These are phyloP conservation scores for Xerocomellus amylosporus DNA, from an alignment of 768 basidiomycete species.

Conservation along the genomic window DNA sequence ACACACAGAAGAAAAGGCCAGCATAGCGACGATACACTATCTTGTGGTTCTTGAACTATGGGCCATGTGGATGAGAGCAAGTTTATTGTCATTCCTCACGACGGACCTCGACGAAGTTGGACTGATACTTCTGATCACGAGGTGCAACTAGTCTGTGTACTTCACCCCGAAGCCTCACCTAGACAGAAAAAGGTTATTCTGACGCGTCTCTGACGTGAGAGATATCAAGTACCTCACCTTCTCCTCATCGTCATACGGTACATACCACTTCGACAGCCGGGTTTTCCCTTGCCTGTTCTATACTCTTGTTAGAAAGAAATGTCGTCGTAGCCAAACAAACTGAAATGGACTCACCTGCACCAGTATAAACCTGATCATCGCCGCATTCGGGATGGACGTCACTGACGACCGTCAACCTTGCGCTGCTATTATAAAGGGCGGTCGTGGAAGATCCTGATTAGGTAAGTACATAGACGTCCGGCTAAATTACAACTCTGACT, in stretches of 20 bases:
- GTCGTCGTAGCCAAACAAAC: neutral
- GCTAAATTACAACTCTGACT: neutral
- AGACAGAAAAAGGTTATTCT: slow-evolving; percentile 1
- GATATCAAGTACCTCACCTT: slow-evolving; percentile 55
- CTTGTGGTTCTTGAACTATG: slow-evolving; percentile 95
- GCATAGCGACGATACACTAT: slow-evolving; percentile 96
- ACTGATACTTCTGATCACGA: slow-evolving; percentile 97
- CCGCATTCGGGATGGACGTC: slow-evolving; percentile 16
- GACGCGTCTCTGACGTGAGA: neutral
- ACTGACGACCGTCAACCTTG: neutral
- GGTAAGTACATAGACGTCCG: slow-evolving; percentile 1
- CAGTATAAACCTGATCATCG: slow-evolving; percentile 96
- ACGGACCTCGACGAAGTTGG: slow-evolving; percentile 96
- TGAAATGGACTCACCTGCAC: slow-evolving; percentile 65
- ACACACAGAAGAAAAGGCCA: slow-evolving; percentile 96
- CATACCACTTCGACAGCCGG: slow-evolving; percentile 96
- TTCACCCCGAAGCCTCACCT: slow-evolving; percentile 94
- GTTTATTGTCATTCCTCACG: neutral
- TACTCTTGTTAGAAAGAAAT: neutral
- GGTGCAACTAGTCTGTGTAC: slow-evolving; percentile 96
- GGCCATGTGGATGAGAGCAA: slow-evolving; percentile 6
- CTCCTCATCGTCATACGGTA: slow-evolving; percentile 98
- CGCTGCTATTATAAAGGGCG: neutral
- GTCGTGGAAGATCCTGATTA: slow-evolving; percentile 4
- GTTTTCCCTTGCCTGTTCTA: slow-evolving; percentile 99